phyloP scores from a whole-genome alignment of 2,329 filamentous ascomycete species.

The Claviceps sorghi region DNA sequence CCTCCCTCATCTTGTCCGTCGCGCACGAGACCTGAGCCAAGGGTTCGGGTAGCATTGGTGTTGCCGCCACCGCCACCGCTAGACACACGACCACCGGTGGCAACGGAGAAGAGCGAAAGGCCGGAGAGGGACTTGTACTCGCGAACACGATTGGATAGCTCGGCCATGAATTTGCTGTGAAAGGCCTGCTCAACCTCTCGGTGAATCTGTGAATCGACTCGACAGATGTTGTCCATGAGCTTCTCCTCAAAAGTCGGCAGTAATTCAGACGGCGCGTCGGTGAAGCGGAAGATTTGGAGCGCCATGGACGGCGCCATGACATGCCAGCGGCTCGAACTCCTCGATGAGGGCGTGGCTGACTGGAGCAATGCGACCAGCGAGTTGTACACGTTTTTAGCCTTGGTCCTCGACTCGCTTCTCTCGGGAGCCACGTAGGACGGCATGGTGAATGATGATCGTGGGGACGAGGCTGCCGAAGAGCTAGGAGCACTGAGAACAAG shows the following conservation, averaged over 20 bases:
- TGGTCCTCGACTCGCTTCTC: constrained; percentile 25
- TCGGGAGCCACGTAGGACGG: constrained; percentile 24
- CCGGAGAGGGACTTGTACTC: constrained; percentile 39
- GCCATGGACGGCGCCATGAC: constrained; percentile 38
- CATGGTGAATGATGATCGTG: constrained; percentile 30
- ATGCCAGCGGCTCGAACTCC: constrained; percentile 34
- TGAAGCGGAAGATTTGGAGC: constrained; percentile 44
- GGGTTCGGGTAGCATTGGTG: constrained; percentile 19
- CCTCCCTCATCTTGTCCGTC: constrained; percentile 37
- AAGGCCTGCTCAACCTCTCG: constrained; percentile 35
- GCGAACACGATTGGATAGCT: constrained; percentile 34
- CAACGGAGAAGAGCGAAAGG: constrained; percentile 38
- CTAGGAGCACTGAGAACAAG: constrained; percentile 34
- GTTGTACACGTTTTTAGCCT: constrained; percentile 34
- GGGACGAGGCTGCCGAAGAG: constrained; percentile 38
- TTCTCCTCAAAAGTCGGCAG: constrained; percentile 35
- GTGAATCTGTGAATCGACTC: constrained; percentile 29
- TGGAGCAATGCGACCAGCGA: constrained; percentile 41
- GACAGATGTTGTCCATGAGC: constrained; percentile 29
- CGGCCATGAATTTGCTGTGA: constrained; percentile 31
- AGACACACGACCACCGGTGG: constrained; percentile 35
- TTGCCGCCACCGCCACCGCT: constrained; percentile 20
- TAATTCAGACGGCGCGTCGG: constrained; percentile 33
- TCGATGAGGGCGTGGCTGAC: constrained; percentile 28
- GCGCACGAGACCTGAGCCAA: constrained; percentile 19